Evolutionary conservation across 129 eudicot genomes (phyloP).

Genomic region (Chrysanthemum lavandulifolium): DNA sequence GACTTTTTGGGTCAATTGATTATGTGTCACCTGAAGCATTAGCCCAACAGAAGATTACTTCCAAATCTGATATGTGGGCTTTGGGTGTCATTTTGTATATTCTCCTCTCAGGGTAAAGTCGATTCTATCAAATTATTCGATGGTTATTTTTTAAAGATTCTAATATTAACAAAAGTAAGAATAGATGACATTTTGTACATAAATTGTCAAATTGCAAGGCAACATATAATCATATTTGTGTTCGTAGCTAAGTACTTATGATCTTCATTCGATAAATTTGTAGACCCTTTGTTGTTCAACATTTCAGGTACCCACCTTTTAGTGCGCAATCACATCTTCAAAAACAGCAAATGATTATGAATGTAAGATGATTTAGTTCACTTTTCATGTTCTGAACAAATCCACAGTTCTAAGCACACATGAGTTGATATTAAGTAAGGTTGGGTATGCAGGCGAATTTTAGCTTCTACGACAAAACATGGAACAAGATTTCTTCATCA

Average conservation of each 20-base stretch:
- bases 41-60: slow-evolving; percentile 48
- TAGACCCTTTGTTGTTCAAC: no score
- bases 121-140: not conserved
- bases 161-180: no score
- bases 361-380: slow-evolving; percentile 33
- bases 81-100: slow-evolving; percentile 80
- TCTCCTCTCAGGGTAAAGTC: slow-evolving; percentile 74
- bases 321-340: slow-evolving; percentile 70
- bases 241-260: no score
- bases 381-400: not conserved
- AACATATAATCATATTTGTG: not conserved
- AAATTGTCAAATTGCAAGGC: not conserved
- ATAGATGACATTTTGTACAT: no score
- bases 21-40: slow-evolving; percentile 88
- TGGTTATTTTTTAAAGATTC: no score
- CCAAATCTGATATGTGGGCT: slow-evolving; percentile 79
- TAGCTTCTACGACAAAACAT: slow-evolving; percentile 79
- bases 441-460: slow-evolving; percentile 55
- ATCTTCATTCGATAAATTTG: no score
- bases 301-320: slow-evolving; percentile 82
- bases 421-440: not conserved
- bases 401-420: not conserved
- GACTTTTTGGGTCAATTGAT: slow-evolving; percentile 84
- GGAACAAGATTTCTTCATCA: slow-evolving; percentile 80
- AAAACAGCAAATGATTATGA: slow-evolving; percentile 80